These are phyloP conservation scores for Neopestalotiopsis sp. DNA, from an alignment of 2,329 filamentous ascomycete species.

Conservation along the genomic window DNA sequence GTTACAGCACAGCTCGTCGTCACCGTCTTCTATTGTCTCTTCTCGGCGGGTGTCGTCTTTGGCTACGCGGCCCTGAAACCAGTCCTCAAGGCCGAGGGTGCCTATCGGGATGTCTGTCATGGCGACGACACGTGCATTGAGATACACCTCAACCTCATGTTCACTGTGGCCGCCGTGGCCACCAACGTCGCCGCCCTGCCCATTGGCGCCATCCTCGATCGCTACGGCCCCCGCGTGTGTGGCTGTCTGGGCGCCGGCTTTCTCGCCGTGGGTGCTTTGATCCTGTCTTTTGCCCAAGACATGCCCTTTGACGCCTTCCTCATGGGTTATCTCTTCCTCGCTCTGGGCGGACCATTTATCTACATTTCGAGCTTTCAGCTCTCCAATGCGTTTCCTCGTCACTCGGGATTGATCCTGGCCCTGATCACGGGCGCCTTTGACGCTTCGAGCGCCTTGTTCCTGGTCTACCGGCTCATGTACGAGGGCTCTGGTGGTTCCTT, in stretches of 20 bases:
- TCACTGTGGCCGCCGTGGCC: constrained; percentile 85
- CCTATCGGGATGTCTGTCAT: constrained; percentile 70
- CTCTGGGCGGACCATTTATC: constrained; percentile 79
- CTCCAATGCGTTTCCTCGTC: constrained; percentile 80
- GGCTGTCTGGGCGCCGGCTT: constrained; percentile 74
- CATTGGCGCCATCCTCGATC: constrained; percentile 83
- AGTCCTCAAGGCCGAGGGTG: constrained; percentile 74
- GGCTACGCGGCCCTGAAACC: constrained; percentile 87
- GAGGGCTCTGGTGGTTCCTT: constrained; percentile 61
- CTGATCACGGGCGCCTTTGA: constrained; percentile 84
- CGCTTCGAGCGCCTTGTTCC: constrained; percentile 78
- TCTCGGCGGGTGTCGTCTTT: constrained; percentile 82
- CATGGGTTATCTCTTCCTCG: constrained; percentile 76
- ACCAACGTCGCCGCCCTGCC: constrained; percentile 89
- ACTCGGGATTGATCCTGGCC: constrained; percentile 80
- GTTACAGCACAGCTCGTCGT: constrained; percentile 69
- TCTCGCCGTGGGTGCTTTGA: constrained; percentile 70
- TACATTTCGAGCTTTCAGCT: constrained; percentile 87
- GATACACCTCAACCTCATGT: constrained; percentile 84
- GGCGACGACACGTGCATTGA: constrained; percentile 53
- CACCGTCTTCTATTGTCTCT: constrained; percentile 75
- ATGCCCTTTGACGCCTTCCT: constrained; percentile 78
- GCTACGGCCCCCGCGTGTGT: constrained; percentile 78
- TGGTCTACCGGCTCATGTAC: constrained; percentile 75
- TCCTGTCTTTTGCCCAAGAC: constrained; percentile 71